phyloP scores from a whole-genome alignment of 208 protist genomes.

The Leptomonas pyrrhocoris region DNA sequence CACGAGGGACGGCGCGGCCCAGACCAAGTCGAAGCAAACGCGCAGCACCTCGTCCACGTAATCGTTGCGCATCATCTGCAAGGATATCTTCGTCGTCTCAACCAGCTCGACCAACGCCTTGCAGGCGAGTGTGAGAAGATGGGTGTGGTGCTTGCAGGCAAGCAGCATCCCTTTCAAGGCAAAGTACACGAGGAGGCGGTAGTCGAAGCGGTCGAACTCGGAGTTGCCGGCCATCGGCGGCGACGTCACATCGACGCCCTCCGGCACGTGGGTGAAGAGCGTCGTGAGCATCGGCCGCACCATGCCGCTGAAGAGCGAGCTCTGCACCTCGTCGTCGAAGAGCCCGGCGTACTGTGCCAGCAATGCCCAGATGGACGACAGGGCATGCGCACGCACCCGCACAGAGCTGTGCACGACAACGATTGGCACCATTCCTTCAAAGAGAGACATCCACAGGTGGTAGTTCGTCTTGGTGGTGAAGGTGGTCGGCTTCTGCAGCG shows the following conservation, averaged over 20 bases:
- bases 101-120: constrained; percentile 45
- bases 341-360: constrained; percentile 56
- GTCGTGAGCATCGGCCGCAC: constrained; percentile 64
- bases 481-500: constrained; percentile 57
- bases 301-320: constrained; percentile 68
- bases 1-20: constrained; percentile 27
- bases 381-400: constrained; percentile 68
- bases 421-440: constrained; percentile 81
- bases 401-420: constrained; percentile 71
- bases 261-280: constrained; percentile 51
- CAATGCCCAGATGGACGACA: constrained; percentile 66
- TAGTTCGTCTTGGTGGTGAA: constrained; percentile 67
- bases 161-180: constrained; percentile 68
- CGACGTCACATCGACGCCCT: constrained; percentile 18
- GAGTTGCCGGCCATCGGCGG: constrained; percentile 14
- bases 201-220: constrained; percentile 59
- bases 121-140: constrained; percentile 59
- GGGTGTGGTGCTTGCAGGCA: constrained; percentile 43
- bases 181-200: constrained; percentile 74
- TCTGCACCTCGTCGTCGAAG: constrained; percentile 64
- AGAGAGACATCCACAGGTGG: constrained; percentile 83
- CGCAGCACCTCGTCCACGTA: constrained; percentile 57
- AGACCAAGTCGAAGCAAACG: constrained; percentile 57
- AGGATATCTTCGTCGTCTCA: constrained; percentile 20
- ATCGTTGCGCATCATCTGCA: constrained; percentile 46